Conservation (phyloP, 441 rosid genomes). For the Gossypium trilobum region DNA sequence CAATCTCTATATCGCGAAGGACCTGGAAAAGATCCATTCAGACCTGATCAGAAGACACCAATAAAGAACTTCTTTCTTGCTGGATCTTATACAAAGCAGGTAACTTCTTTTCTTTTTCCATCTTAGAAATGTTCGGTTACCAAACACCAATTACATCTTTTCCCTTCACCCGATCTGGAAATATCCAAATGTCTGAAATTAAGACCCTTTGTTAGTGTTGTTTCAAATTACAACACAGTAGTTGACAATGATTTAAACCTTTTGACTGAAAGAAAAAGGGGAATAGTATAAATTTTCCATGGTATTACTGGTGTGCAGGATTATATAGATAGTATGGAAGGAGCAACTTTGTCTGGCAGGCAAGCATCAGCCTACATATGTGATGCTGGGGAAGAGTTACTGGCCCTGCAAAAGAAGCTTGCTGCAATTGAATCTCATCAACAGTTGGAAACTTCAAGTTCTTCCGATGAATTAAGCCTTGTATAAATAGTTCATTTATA, state of each 20-base stretch:
- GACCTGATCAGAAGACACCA: constrained; percentile 94
- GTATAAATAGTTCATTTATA: constrained; percentile 28
- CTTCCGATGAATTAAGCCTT: constrained; percentile 52
- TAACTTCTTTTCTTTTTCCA: constrained; percentile 14
- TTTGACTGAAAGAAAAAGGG: neutral
- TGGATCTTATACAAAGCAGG: constrained; percentile 94
- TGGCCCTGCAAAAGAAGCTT: constrained; percentile 53
- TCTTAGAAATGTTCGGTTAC: neutral
- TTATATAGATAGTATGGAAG: constrained; percentile 97
- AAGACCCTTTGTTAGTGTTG: neutral
- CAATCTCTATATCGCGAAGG: constrained; percentile 90
- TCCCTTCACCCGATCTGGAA: neutral
- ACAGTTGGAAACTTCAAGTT: neutral
- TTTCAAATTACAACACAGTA: neutral
- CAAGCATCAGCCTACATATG: constrained; percentile 80
- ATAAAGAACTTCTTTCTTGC: constrained; percentile 84
- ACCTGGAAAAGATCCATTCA: constrained; percentile 86
- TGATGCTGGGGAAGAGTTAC: constrained; percentile 65
- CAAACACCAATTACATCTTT: neutral
- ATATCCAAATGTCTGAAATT: neutral
- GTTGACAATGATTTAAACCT: neutral
- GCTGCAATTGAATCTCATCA: constrained; percentile 12
- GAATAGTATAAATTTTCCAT: neutral
- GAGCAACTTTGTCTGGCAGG: constrained; percentile 86
- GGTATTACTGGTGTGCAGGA: constrained; percentile 39